Evolutionary conservation across 306 rosid species (phyloP), one percentile per base, ranked within the genome.

Genomic region (Fagus sylvatica): DNA sequence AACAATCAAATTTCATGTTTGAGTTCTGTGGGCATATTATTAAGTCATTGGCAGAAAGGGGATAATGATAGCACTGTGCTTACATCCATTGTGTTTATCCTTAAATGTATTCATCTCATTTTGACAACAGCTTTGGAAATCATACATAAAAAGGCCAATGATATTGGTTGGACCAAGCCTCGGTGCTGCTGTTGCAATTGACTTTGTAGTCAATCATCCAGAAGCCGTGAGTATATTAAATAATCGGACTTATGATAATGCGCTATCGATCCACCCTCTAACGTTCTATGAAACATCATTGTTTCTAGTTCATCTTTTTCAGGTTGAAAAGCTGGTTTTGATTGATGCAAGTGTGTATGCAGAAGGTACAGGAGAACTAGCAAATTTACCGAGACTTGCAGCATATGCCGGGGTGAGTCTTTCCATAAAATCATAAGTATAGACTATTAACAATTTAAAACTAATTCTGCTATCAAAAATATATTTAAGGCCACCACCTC

Each of bases 151-250:
- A 80, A 95, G 78, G 79, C 97, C 97, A 46, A 92, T 95, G 93
- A 83, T 92, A 80, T 74, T 95, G 80, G 91, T 95, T 74, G 97
- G 98, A 87, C 97, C 97, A 74, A 92, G 97, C 92, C 97, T 95
- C 56, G 98, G 97, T 62, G 93, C 98, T 83, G 97, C 98, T 55
- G 90, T 95, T 71, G 98, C 98, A 73, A 89, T 95, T 71, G 98
- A 95, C 85, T 92, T 95, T 82, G 90, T 93, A 0, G 92, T 86
- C 82, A 87, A 83, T 73, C 81, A 90, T 91, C 98, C 98, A 17
- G 97, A 91, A 88, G 97, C 98, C 71, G 98, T 91, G 86, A 16
- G 97, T 88, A 69, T 72, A 70, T 71, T 64, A 54, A 53, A 43
- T 84, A 64, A 65, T 51, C 76, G 74, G 68, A 80, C 79, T 80